Conservation (phyloP, 495 filamentous ascomycete genomes). For the Tuber magnatum region DNA sequence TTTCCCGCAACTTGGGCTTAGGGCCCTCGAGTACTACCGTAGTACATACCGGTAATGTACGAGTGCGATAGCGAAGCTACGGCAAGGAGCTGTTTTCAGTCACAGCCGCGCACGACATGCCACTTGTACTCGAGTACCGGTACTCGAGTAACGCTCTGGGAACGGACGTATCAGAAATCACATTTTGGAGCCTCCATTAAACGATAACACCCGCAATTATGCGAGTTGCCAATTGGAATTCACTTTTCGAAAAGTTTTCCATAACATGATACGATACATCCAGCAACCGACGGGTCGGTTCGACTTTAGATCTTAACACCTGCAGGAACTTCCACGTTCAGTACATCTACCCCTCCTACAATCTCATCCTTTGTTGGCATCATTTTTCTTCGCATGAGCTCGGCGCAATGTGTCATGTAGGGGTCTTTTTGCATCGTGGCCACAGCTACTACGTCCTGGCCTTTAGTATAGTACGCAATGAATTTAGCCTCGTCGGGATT, state of each 20-base stretch:
- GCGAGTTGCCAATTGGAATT: background rate
- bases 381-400: constrained; percentile 72
- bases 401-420: constrained; percentile 69
- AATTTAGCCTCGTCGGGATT: constrained; percentile 75
- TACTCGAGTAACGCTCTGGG: background rate
- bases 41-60: too few relatives aligned
- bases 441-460: constrained; percentile 83
- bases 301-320: constrained; percentile 15
- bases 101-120: background rate
- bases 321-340: constrained; percentile 53
- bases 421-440: constrained; percentile 88
- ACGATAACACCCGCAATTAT: background rate
- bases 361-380: constrained; percentile 81
- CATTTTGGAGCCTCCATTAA: background rate
- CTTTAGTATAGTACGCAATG: constrained; percentile 79
- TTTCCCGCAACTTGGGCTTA: background rate
- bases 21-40: too few relatives aligned
- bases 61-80: background rate
- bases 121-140: background rate
- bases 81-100: background rate
- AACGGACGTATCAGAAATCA: background rate
- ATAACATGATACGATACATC: background rate
- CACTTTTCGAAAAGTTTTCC: background rate
- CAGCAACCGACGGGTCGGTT: background rate
- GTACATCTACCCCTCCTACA: constrained; percentile 62